Conservation (phyloP, 345 rosid genomes). For the Brassica juncea region DNA sequence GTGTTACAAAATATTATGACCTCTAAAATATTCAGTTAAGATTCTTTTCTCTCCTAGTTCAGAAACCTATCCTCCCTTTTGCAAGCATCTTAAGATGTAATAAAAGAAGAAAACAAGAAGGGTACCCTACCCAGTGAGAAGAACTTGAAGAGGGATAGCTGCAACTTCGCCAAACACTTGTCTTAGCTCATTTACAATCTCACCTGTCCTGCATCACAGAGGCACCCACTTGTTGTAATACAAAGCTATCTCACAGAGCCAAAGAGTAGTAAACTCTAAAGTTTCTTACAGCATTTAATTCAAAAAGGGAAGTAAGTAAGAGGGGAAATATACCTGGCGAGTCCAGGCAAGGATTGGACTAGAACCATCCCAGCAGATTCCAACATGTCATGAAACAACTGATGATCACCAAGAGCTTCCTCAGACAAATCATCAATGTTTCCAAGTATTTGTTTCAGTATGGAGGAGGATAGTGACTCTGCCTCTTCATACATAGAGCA, state of each 20-base stretch:
- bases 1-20: no score
- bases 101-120: slow-evolving; percentile 7
- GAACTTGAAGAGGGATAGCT: slow-evolving; percentile 73
- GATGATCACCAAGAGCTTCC: slow-evolving; percentile 29
- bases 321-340: slow-evolving; percentile 50
- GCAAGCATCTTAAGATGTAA: not conserved
- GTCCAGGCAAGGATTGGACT: slow-evolving; percentile 72
- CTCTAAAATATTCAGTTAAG: no score
- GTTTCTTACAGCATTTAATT: slow-evolving; percentile 1
- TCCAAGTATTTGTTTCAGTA: slow-evolving; percentile 42
- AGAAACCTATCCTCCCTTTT: not conserved
- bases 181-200: slow-evolving; percentile 60
- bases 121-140: slow-evolving; percentile 59
- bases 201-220: slow-evolving; percentile 52
- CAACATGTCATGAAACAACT: slow-evolving; percentile 47
- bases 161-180: slow-evolving; percentile 50
- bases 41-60: not conserved
- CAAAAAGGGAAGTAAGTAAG: not conserved
- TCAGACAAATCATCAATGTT: not conserved
- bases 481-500: slow-evolving; percentile 82
- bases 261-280: not conserved
- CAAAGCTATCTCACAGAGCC: no score
- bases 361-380: slow-evolving; percentile 81
- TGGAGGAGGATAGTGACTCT: slow-evolving; percentile 57
- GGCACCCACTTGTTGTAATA: no score